These are phyloP conservation scores for Pichia rugopelliculosa DNA, from an alignment of 805 yeast genomes.

Conservation along the genomic window DNA sequence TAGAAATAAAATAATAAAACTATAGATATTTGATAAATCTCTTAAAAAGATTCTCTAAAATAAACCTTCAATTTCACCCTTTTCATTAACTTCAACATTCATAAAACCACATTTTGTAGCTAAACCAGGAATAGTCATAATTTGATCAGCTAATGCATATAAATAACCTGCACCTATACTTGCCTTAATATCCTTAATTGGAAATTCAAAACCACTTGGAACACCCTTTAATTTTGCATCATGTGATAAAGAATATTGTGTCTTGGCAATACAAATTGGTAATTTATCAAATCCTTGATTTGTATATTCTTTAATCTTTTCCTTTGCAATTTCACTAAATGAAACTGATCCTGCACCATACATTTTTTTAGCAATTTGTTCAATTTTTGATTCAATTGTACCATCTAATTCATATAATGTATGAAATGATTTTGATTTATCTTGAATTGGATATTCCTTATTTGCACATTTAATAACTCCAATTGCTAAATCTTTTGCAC, in stretches of 20 bases:
- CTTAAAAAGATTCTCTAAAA: conserved; percentile 51
- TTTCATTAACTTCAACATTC: conserved; percentile 89
- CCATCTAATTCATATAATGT: conserved; percentile 62
- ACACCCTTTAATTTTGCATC: conserved; percentile 92
- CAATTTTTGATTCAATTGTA: conserved; percentile 73
- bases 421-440: conserved; percentile 38
- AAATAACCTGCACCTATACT: conserved; percentile 96
- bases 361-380: conserved; percentile 76
- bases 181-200: conserved; percentile 89
- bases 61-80: conserved; percentile 89
- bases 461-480: conserved; percentile 70
- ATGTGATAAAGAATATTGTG: conserved; percentile 93
- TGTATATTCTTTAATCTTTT: conserved; percentile 75
- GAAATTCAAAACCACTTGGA: conserved; percentile 89
- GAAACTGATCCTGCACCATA: conserved; percentile 88
- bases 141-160: conserved; percentile 94
- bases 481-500: conserved; percentile 77
- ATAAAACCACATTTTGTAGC: conserved; percentile 95
- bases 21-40: too few species aligned
- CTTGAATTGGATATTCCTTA: conserved; percentile 32
- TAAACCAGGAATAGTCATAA: conserved; percentile 94
- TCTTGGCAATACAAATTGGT: conserved; percentile 96
- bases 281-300: conserved; percentile 82
- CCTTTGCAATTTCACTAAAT: conserved; percentile 71
- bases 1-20: too few species aligned